phyloP scores from a whole-genome alignment of 768 basidiomycete genomes.

The Boletus rubropictus region DNA sequence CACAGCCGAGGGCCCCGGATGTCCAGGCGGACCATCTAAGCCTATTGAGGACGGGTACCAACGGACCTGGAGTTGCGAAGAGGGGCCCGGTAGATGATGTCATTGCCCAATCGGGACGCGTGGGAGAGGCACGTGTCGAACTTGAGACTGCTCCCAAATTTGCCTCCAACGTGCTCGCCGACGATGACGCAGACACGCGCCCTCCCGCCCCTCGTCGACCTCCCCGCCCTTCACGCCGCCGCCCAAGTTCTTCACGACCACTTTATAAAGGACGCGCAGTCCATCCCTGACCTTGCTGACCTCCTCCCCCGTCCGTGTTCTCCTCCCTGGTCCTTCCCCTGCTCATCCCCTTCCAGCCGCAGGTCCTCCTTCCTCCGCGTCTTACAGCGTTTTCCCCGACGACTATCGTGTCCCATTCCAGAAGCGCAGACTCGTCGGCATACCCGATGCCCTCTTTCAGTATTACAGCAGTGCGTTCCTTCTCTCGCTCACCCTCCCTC shows the following conservation, averaged over 20 bases:
- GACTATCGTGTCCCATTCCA: constrained; percentile 77
- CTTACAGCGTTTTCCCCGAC: constrained; percentile 72
- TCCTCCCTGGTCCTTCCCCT: background rate
- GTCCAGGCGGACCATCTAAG: constrained; percentile 84
- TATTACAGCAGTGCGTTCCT: constrained; percentile 62
- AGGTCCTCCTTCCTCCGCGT: constrained; percentile 62
- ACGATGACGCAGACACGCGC: constrained; percentile 20
- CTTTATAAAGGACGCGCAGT: constrained; percentile 65
- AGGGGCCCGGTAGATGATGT: too few species aligned
- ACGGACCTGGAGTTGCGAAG: constrained; percentile 69
- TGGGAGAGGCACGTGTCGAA: background rate
- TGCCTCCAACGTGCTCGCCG: background rate
- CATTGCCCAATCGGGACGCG: constrained; percentile 1
- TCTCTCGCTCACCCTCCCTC: background rate
- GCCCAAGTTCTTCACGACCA: constrained; percentile 63
- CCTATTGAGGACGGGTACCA: constrained; percentile 53
- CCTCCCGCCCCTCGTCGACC: constrained; percentile 41
- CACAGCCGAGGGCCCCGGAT: constrained; percentile 85
- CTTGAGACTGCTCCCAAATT: background rate
- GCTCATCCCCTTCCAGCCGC: constrained; percentile 40
- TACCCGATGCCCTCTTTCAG: constrained; percentile 73
- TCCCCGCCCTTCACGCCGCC: constrained; percentile 58
- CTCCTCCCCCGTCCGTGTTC: constrained; percentile 51
- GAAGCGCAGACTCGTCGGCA: constrained; percentile 68
- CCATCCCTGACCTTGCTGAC: constrained; percentile 72